These are phyloP conservation scores for Moesziomyces globuligerus DNA, from an alignment of 1,284 basidiomycete species.

Conservation along the genomic window DNA sequence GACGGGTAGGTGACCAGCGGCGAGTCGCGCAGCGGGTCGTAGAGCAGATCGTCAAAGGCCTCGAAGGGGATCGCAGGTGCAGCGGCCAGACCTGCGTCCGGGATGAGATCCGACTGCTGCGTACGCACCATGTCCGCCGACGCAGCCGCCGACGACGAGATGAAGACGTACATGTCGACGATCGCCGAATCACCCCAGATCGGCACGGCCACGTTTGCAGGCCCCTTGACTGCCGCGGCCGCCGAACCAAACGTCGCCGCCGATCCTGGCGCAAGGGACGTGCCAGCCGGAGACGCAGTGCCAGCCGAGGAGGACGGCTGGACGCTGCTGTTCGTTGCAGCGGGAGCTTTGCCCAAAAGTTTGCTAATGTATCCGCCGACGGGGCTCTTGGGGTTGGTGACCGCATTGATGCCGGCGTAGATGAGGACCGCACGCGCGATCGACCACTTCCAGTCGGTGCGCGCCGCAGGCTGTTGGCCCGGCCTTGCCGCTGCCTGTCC, in stretches of 20 bases:
- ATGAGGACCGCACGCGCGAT: constrained; percentile 30
- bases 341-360: constrained; percentile 15
- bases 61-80: constrained; percentile 35
- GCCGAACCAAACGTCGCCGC: background rate
- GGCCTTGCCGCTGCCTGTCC: background rate
- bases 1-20: constrained; percentile 3
- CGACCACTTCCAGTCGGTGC: constrained; percentile 44
- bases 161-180: constrained; percentile 53
- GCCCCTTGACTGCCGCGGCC: constrained; percentile 16
- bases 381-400: constrained; percentile 36
- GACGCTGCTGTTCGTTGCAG: background rate
- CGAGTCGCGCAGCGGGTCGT: constrained; percentile 17
- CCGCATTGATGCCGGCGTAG: constrained; percentile 40
- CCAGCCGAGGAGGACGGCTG: background rate
- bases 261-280: too few species aligned
- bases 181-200: constrained; percentile 23
- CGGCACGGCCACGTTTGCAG: constrained; percentile 32
- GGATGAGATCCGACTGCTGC: constrained; percentile 44
- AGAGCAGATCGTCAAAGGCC: constrained; percentile 30
- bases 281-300: background rate
- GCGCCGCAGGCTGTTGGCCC: constrained; percentile 2
- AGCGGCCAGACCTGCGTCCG: constrained; percentile 10
- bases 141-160: constrained; percentile 34
- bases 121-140: constrained; percentile 21
- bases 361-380: constrained; percentile 28